Percentiles rank a stretch among this genome's conserved stretches.
Evolutionary conservation across 441 rosid species (phyloP).

Genomic region (Kokia cookei): DNA sequence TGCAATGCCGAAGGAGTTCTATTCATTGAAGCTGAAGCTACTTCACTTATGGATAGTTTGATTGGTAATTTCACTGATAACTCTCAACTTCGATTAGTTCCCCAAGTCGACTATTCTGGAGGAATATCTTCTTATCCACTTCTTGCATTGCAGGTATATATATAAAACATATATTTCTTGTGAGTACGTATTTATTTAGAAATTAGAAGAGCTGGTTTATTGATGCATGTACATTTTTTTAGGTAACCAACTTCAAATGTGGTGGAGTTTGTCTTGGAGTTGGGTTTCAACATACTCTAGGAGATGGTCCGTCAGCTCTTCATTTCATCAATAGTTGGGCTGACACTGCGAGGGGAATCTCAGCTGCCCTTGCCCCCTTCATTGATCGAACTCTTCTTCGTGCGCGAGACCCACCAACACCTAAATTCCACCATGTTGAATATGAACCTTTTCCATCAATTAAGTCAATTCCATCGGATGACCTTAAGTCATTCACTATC

Average conservation of each 20-base stretch:
- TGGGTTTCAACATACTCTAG: constrained; percentile 14
- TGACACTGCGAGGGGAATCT: constrained; percentile 5
- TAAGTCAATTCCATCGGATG: neutral
- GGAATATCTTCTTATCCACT: constrained; percentile 25
- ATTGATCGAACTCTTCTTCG: constrained; percentile 2
- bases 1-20: constrained; percentile 33
- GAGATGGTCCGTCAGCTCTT: constrained; percentile 6
- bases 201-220: neutral
- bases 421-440: neutral
- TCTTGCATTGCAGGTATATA: constrained; percentile 11
- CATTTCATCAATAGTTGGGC: constrained; percentile 23
- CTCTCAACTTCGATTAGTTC: constrained; percentile 16
- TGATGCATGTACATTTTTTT: neutral
- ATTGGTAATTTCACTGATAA: constrained; percentile 12
- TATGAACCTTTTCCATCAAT: constrained; percentile 3
- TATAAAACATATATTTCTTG: too few species aligned
- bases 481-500: neutral
- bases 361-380: neutral
- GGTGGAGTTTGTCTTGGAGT: constrained; percentile 17
- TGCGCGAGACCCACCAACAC: neutral
- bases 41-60: constrained; percentile 11
- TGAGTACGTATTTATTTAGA: too few species aligned
- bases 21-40: constrained; percentile 30
- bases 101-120: constrained; percentile 12
- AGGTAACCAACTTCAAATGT: constrained; percentile 27